These are phyloP conservation scores for Saxophila tyrrhenica DNA, from an alignment of 495 filamentous ascomycete species.

Conservation along the genomic window DNA sequence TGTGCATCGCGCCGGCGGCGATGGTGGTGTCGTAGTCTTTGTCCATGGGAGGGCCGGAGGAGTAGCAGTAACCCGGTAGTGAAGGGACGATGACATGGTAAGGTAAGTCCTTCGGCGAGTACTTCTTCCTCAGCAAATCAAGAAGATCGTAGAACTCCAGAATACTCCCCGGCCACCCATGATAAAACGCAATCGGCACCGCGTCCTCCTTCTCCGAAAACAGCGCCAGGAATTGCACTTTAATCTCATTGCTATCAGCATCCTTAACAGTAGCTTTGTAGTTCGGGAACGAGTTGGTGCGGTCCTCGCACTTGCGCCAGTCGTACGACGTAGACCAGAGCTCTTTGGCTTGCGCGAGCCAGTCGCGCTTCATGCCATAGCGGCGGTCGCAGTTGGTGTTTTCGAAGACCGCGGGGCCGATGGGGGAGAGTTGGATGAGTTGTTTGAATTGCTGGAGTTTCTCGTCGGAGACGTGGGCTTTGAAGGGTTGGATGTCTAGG, in stretches of 20 bases:
- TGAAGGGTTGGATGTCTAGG: constrained; percentile 15
- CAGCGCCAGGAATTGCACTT: constrained; percentile 53
- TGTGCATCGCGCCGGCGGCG: constrained; percentile 39
- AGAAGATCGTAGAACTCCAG: constrained; percentile 44
- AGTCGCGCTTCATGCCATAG: constrained; percentile 46
- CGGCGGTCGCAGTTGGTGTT: constrained; percentile 11
- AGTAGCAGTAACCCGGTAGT: constrained; percentile 52
- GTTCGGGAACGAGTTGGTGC: constrained; percentile 55
- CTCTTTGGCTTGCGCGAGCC: constrained; percentile 43
- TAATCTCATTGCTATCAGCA: constrained; percentile 23
- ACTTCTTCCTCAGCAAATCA: constrained; percentile 37
- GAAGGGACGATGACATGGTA: constrained; percentile 59
- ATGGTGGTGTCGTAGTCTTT: constrained; percentile 36
- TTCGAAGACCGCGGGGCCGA: constrained; percentile 12
- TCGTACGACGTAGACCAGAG: constrained; percentile 38
- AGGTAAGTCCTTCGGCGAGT: constrained; percentile 44
- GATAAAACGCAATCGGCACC: constrained; percentile 48
- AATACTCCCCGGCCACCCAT: constrained; percentile 55
- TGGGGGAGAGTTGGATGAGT: constrained; percentile 14
- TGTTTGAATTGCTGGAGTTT: constrained; percentile 13
- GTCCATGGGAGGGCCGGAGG: constrained; percentile 39
- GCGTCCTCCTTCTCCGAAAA: constrained; percentile 51
- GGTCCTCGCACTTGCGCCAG: constrained; percentile 28
- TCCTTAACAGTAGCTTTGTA: constrained; percentile 42
- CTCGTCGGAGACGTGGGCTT: constrained; percentile 10